Base-by-base conservation (phyloP, 257 asterid species). In the Solanum medicagineum region DNA sequence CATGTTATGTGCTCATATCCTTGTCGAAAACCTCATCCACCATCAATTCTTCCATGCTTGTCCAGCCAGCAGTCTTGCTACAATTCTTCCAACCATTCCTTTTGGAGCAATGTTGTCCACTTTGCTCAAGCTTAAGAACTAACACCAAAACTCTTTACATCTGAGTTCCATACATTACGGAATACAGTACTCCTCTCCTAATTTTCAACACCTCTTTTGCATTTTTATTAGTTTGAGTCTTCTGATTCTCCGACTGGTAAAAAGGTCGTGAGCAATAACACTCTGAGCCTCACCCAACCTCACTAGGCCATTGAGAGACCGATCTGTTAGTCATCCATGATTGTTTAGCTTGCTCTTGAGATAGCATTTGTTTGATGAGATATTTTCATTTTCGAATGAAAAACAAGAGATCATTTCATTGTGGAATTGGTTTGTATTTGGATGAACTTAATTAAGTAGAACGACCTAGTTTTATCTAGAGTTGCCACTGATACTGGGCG, bases 21-120 rank as follows among this genome's bases (percentile, higher is more conserved):
- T 90, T 95, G 84, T 95, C 97, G 80, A 96, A 98, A 8, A 95
- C 89, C 86, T 93, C 99, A 56, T 94, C 98, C 88, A 95, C 98
- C 97, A 93, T 91, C 89, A 94, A 17, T 55, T 93, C 97, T 75
- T 93, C 98, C 65, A 56, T 91, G 56, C 87, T 92, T 32, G 81
- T 87, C 98, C 95, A 94, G 10, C 95, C 86, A 14, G 90, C 91
- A 81, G 93, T 91, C 88, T 93, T 98, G 87, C 95, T 93, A 94
- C 89, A 97, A 24, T 74, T 94, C 98, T 85, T 91, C 94, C 91
- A 97, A 84, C 92, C 92, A 89, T 51, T 88, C 93, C 86, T 90
- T 83, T 19, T 70, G 59, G 15, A 93, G 54, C 79, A 90, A 11
- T 4, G 51, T 73, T 81, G 81, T 88, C 85, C 91, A 93, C 90